phyloP scores from a whole-genome alignment of 2,329 filamentous ascomycete species.

The Hymenoscyphus albidus region DNA sequence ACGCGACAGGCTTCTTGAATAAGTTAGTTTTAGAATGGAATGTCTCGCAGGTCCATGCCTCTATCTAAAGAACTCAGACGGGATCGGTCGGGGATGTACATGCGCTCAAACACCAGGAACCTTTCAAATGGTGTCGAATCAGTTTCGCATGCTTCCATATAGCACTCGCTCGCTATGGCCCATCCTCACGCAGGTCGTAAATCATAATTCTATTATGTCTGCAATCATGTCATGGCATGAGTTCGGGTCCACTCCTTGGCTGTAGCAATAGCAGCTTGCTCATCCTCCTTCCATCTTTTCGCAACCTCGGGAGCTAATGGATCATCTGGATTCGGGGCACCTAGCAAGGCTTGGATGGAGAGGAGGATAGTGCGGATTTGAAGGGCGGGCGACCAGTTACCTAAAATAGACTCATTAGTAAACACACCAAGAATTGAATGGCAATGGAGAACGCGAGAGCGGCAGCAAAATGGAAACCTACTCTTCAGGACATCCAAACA shows the following conservation, averaged over 20 bases:
- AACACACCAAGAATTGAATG: background rate
- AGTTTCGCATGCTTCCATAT: background rate
- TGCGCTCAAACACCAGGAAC: slow-evolving; percentile 9
- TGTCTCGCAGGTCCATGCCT: slow-evolving; percentile 3
- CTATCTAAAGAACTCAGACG: slow-evolving; percentile 14
- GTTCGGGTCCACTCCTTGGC: slow-evolving; percentile 81
- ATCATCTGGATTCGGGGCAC: slow-evolving; percentile 95
- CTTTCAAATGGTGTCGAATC: background rate
- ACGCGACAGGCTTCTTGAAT: background rate
- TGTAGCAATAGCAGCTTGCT: slow-evolving; percentile 86
- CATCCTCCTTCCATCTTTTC: slow-evolving; percentile 96
- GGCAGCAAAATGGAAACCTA: slow-evolving; percentile 41
- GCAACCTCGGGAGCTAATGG: slow-evolving; percentile 97
- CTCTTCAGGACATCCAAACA: slow-evolving; percentile 97
- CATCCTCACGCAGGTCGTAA: slow-evolving; percentile 5
- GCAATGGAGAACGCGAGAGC: background rate
- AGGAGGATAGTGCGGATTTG: slow-evolving; percentile 98
- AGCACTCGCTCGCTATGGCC: background rate
- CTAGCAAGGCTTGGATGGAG: slow-evolving; percentile 93
- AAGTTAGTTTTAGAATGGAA: background rate
- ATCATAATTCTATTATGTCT: slow-evolving; percentile 6
- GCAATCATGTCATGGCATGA: slow-evolving; percentile 33
- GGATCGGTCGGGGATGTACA: slow-evolving; percentile 13
- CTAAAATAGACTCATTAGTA: slow-evolving; percentile 43
- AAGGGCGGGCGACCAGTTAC: slow-evolving; percentile 97